Base-by-base conservation (phyloP, 1,284 basidiomycete genomes). In the Ustilago bromivora region DNA sequence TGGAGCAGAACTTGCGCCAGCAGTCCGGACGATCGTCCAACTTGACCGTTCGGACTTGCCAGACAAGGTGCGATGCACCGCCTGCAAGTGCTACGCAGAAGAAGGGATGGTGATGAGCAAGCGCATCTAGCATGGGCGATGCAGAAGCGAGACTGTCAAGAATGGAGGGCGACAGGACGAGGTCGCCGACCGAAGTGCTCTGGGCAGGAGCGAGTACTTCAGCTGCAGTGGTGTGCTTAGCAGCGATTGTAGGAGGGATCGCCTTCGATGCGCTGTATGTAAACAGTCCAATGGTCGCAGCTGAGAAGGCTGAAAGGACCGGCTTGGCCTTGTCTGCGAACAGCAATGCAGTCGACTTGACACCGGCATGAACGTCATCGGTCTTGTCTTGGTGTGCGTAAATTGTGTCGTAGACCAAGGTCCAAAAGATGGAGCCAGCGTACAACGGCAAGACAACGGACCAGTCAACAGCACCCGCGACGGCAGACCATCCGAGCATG, bases 381-480 rank as follows among this genome's bases (percentile, higher is more conserved):
- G 82, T 87, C 88, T 98, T 99, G 88, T 99, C 97, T 92, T 97
- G 96, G 87, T 99, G 97, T 2, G 97, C 97, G 83, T 99, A 99
- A 79, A 99, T 96, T 57, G 92, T 97, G 83, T 99, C 97, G 84
- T 99, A 99, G 1, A 96, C 93, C 61, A 99, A 90, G 57, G 96
- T 97, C 95, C 96, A 99, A 80, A 91, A 91, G 38, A 95, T 88
- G 8, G 94, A 93, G 3, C 96, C 94, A 0, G 92, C 91, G 83
- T 99, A 99, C 17, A 99, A 89, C 2, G 97, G 95, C 12, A 94
- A 87, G 49, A 93, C 80, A 10, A 80, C 79, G 0, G 61, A 57
- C 95, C 95, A 98, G 82, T 97, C 89, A 7, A 93, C 92, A 0
- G 89, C 82, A 0, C 94, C 94, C 0, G 93, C 91, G 1, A 98